A percentile compares a stretch with the other conserved stretches of the same genome.
Conservation (phyloP, 352 stramenopile genomes). For the Globisporangium paroecandrum region DNA sequence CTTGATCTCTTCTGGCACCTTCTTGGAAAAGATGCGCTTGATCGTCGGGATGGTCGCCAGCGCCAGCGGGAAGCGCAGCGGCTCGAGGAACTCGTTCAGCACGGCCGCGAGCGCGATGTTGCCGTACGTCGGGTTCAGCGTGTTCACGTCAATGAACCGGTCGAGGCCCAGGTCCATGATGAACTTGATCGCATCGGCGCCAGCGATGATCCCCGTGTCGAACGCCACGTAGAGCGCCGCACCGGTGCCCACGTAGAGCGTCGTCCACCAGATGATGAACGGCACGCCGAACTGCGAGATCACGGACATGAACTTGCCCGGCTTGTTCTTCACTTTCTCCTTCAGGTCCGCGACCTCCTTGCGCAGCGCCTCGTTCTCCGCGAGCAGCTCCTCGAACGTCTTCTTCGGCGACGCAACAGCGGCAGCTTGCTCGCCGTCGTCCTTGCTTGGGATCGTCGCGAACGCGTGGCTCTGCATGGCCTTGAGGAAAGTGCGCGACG, state of each 20-base stretch:
- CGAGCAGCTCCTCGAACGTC: slow-evolving; percentile 70
- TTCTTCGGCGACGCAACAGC: slow-evolving; percentile 22
- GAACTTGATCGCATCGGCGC: slow-evolving; percentile 79
- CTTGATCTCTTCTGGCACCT: slow-evolving; percentile 25
- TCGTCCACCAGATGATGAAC: slow-evolving; percentile 82
- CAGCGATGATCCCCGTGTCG: slow-evolving; percentile 61
- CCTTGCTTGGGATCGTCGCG: slow-evolving; percentile 37
- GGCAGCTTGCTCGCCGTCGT: slow-evolving; percentile 25
- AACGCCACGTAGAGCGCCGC: slow-evolving; percentile 79
- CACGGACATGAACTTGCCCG: slow-evolving; percentile 68
- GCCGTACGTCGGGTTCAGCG: slow-evolving; percentile 80
- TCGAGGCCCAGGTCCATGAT: slow-evolving; percentile 81
- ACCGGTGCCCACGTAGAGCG: slow-evolving; percentile 66
- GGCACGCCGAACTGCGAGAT: slow-evolving; percentile 85
- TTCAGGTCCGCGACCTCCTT: slow-evolving; percentile 65
- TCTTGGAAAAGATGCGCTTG: slow-evolving; percentile 63
- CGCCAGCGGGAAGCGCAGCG: slow-evolving; percentile 83
- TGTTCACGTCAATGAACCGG: slow-evolving; percentile 64
- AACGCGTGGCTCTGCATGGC: slow-evolving; percentile 47
- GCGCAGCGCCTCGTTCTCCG: slow-evolving; percentile 71
- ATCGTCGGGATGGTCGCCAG: slow-evolving; percentile 78
- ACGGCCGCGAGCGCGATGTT: slow-evolving; percentile 85
- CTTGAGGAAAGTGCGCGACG: slow-evolving; percentile 19
- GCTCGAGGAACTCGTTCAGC: slow-evolving; percentile 84
- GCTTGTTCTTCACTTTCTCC: slow-evolving; percentile 60